Evolutionary conservation across 768 basidiomycete species (phyloP).

Genomic region (Cyathus striatus): DNA sequence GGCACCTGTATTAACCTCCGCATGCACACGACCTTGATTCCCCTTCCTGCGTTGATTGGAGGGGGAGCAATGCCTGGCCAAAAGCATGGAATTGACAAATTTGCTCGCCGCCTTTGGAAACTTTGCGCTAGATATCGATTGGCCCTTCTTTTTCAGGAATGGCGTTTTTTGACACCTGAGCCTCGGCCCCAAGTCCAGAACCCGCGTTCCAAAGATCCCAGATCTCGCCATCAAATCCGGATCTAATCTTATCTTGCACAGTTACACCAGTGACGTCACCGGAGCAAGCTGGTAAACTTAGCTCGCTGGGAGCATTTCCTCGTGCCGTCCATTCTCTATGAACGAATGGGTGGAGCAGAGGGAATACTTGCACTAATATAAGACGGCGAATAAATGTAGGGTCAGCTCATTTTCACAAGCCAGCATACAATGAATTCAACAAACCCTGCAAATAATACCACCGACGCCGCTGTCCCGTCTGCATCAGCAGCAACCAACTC

Average conservation of each 20-base stretch:
- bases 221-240: background rate
- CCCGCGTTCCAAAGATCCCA: background rate
- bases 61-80: background rate
- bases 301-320: no score
- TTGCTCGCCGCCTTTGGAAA: conserved; percentile 2
- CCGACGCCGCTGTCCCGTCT: no score
- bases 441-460: no score
- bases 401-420: background rate
- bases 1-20: no score
- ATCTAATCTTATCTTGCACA: background rate
- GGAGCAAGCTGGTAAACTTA: no score
- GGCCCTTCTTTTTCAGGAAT: background rate
- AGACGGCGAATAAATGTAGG: background rate
- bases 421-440: background rate
- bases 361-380: background rate
- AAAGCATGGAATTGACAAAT: background rate
- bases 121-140: conserved; percentile 1
- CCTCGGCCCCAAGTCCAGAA: background rate
- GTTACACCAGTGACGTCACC: background rate
- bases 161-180: background rate
- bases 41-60: background rate
- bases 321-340: no score
- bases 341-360: background rate
- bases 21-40: no score
- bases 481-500: no score